Conservation (phyloP, 2,329 filamentous ascomycete genomes). For the Saccharata proteae region DNA sequence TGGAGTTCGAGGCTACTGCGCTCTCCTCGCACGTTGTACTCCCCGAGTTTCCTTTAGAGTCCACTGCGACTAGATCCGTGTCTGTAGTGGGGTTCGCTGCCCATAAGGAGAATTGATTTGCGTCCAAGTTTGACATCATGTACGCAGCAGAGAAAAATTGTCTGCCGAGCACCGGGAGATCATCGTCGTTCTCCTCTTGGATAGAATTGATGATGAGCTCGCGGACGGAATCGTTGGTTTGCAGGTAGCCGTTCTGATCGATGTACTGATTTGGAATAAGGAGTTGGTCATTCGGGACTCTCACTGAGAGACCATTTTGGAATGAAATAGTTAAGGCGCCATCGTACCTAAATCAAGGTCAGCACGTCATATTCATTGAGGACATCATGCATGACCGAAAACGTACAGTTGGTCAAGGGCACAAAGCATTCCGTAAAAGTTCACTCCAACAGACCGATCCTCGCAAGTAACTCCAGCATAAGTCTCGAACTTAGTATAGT, state of each 20-base stretch:
- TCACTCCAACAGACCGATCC: constrained; percentile 9
- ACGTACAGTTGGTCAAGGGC: constrained; percentile 10
- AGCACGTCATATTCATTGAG: too few relatives aligned
- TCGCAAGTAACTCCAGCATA: neutral
- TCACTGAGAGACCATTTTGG: constrained; percentile 10
- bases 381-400: neutral
- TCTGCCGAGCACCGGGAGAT: constrained; percentile 12
- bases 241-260: constrained; percentile 8
- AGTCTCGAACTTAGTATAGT: constrained; percentile 12
- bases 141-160: constrained; percentile 13
- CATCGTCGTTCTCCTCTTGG: constrained; percentile 10
- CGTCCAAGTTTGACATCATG: constrained; percentile 14
- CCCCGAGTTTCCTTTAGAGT: constrained; percentile 10
- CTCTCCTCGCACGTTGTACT: constrained; percentile 3
- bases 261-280: constrained; percentile 12
- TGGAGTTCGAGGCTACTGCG: neutral
- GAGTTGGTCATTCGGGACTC: constrained; percentile 13
- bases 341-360: constrained; percentile 10
- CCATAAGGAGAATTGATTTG: constrained; percentile 11
- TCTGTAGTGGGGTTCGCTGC: constrained; percentile 9
- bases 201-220: constrained; percentile 12
- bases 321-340: constrained; percentile 13
- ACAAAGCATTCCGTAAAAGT: constrained; percentile 13
- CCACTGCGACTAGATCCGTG: constrained; percentile 9
- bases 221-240: constrained; percentile 10